Conservation (phyloP, 495 filamentous ascomycete genomes). For the Delitschia confertaspora region DNA sequence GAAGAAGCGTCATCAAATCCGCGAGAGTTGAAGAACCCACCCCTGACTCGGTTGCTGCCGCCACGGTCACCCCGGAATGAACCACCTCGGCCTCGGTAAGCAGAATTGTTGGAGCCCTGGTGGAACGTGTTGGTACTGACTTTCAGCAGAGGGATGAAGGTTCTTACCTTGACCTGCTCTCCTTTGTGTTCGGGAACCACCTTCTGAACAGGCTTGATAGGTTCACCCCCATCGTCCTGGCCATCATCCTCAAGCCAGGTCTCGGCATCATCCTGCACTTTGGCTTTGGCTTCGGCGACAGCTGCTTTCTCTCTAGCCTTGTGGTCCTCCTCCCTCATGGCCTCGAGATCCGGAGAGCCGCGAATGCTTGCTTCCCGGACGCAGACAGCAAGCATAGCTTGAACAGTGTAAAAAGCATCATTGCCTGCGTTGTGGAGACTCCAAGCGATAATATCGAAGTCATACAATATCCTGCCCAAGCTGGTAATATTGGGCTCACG, state of each 20-base stretch:
- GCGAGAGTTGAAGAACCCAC: too few species aligned
- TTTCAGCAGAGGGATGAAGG: too few species aligned
- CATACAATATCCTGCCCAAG: constrained; percentile 52
- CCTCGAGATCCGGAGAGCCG: constrained; percentile 2
- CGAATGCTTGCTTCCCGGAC: constrained; percentile 24
- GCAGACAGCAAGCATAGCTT: constrained; percentile 58
- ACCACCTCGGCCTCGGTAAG: too few species aligned
- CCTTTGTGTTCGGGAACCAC: background rate
- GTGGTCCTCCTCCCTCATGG: constrained; percentile 10
- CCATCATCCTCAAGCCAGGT: constrained; percentile 23
- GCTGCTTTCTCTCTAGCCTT: constrained; percentile 9
- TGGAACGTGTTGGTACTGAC: too few species aligned
- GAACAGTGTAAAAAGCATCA: constrained; percentile 78
- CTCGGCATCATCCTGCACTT: constrained; percentile 10
- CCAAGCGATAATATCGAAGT: constrained; percentile 52
- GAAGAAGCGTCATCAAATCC: too few species aligned
- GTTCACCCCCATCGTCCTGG: constrained; percentile 15
- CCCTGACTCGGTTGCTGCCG: too few species aligned
- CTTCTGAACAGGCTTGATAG: constrained; percentile 3
- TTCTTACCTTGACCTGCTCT: too few species aligned
- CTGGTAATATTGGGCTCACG: constrained; percentile 42
- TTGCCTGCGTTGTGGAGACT: constrained; percentile 91
- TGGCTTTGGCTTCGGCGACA: constrained; percentile 12
- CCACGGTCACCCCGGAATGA: too few species aligned
- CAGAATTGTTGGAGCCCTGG: too few species aligned